Evolutionary conservation across 257 asterid species (phyloP).

Genomic region (Sherardia arvensis): DNA sequence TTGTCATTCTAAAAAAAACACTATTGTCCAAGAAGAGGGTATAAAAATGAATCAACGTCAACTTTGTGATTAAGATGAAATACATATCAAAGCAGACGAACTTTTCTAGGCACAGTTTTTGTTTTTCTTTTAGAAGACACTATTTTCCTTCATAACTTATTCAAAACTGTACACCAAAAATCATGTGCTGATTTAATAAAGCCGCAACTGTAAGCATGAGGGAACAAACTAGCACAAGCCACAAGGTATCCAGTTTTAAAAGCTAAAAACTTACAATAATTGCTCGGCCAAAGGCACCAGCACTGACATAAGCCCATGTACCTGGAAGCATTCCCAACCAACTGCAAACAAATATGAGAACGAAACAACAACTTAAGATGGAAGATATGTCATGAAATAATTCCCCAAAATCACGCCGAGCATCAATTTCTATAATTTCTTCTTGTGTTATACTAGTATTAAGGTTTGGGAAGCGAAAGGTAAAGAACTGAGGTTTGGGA

Average conservation of each 20-base stretch:
- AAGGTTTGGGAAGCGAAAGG: neutral
- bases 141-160: neutral
- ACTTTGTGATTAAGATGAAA: no score
- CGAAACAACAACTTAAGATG: neutral
- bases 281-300: conserved; percentile 97
- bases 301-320: conserved; percentile 96
- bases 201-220: neutral
- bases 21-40: no score
- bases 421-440: neutral
- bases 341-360: conserved; percentile 32
- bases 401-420: neutral
- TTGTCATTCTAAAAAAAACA: no score
- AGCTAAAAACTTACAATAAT: conserved; percentile 75
- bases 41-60: no score
- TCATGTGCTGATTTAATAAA: neutral
- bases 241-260: conserved; percentile 3
- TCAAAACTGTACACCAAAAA: neutral
- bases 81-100: neutral
- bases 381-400: conserved; percentile 8
- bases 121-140: neutral
- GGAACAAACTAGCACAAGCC: neutral
- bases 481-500: neutral
- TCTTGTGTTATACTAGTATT: neutral
- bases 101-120: neutral
- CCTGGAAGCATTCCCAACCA: conserved; percentile 99